Base-by-base conservation (phyloP, 768 basidiomycete genomes). In the Clitopilus hobsonii region DNA sequence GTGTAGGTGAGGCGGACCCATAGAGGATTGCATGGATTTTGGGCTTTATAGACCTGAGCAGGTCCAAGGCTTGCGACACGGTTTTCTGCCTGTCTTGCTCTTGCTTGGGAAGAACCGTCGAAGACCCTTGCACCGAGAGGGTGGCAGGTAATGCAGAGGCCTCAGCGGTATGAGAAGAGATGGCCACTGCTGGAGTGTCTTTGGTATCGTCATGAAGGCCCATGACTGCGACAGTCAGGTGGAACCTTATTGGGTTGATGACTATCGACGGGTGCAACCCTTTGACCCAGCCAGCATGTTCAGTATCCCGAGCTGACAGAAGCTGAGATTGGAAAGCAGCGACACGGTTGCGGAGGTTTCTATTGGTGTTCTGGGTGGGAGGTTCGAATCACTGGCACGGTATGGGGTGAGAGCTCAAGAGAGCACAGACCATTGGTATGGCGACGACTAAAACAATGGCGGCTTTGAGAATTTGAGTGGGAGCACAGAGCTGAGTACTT, bases 191-290 rank as follows among this genome's bases (percentile, higher is more conserved):
- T n/a, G n/a, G n/a, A n/a, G n/a, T n/a, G n/a, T n/a, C 3, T 49
- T 57, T 11, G 6, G 18, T 25, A 0, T 71, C 61, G 16, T 64
- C 59, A 6, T 68, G 65, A 28, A 90, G 81, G 0, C 79, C 69
- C 85, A 91, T 86, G 0, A 89, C 87, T 1, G 88, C 89, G 1
- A 91, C 69, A 0, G 89, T 91, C 54, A 91, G 68, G 66, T 91
- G 89, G 38, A 90, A 68, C n/a, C 88, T 67, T 8, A 74, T 63
- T 0, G 80, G 79, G 38, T 78, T 73, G 53, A 89, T 76, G 52
- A 87, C 66, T 59, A 91, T 81, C 2, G 79, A 74, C 7, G 61
- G 62, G 66, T 91, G 85, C 3, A 91, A 71, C 0, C 89, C 89
- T 6, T 68, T 60, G 2, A 79, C 69, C 2, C 22, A 27, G 10